These are phyloP conservation scores for Agroathelia rolfsii DNA, from an alignment of 1,284 basidiomycete species.

Conservation along the genomic window DNA sequence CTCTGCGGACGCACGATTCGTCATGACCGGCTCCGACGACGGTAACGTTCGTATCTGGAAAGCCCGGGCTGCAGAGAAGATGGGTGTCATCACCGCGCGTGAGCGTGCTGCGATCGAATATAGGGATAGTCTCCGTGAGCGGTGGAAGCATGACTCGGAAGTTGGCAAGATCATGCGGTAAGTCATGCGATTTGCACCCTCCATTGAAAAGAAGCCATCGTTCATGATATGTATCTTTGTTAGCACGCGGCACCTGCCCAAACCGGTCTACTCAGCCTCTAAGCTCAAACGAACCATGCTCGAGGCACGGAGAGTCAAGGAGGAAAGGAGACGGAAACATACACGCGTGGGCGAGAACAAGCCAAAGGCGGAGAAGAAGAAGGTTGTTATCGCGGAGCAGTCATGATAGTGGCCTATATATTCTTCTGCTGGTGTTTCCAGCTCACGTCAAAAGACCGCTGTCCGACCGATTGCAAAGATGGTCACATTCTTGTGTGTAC, in stretches of 20 bases:
- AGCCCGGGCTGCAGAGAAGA: slow-evolving; percentile 83
- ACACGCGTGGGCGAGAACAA: slow-evolving; percentile 78
- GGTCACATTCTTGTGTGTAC: too few species aligned
- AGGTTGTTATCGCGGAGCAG: slow-evolving; percentile 73
- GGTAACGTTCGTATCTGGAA: slow-evolving; percentile 98
- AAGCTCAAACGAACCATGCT: slow-evolving; percentile 92
- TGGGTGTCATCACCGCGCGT: slow-evolving; percentile 86
- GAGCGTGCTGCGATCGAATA: slow-evolving; percentile 93
- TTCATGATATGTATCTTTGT: slow-evolving; percentile 3
- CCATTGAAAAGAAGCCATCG: neutral
- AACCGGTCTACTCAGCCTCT: slow-evolving; percentile 80
- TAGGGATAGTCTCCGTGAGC: slow-evolving; percentile 77
- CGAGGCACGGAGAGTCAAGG: slow-evolving; percentile 83
- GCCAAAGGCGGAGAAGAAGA: slow-evolving; percentile 89
- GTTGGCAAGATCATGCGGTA: slow-evolving; percentile 78
- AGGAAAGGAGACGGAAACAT: slow-evolving; percentile 87
- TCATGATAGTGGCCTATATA: too few species aligned
- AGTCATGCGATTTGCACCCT: slow-evolving; percentile 17
- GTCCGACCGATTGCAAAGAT: too few species aligned
- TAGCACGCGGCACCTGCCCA: slow-evolving; percentile 82
- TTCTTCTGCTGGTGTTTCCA: too few species aligned
- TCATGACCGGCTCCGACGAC: slow-evolving; percentile 92
- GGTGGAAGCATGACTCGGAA: slow-evolving; percentile 81
- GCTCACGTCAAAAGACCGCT: too few species aligned
- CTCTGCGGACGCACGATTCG: slow-evolving; percentile 87